Evolutionary conservation across 1,139 yeast genomes (phyloP), one percentile per base, ranked within the genome.

Genomic region (Williopsis jadinii): DNA sequence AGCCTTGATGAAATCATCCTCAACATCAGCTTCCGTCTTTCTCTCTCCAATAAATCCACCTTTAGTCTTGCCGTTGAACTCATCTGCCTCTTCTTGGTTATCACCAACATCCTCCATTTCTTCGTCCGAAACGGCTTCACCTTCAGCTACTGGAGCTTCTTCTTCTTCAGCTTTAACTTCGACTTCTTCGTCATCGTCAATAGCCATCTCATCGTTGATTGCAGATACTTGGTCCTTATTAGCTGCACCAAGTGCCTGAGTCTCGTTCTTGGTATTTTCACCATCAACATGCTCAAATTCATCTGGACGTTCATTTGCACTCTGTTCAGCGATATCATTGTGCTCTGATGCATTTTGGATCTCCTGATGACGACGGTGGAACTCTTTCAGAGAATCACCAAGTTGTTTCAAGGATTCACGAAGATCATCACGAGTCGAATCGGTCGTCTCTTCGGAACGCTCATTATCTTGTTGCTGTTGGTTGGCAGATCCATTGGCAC

Each of bases 221-320:
- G 79, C 63, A 57, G 86, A 94, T 32, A 77, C 68, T 56, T 86
- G 88, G 39, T 88, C 96, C 53, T 80, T 76, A 43, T 80, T 77
- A 8, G 96, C 95, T 36, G 94, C 80, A 24, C 97, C 98, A 43
- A 92, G 66, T 0, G 97, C 98, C 62, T 94, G 97, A 0, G 95
- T 84, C 43, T 85, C 92, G 33, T 61, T 63, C 35, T 82, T 79
- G 8, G 87, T 75, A 50, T 80, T 80, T 37, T 84, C 88, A 35
- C 95, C 96, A 37, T 86, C 92, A 42, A 87, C 73, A 59, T 92
- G 97, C 60, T 90, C 95, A 61, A 90, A 86, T 53, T 88, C 96
- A 56, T 88, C 95, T 0, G 94, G 88, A 39, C 79, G 73, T 50
- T 77, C 80, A 47, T 75, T 80, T 12, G 80, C 77, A 34, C 71